These are phyloP conservation scores for Zygosaccharomyces sapae DNA, from an alignment of 1,139 yeast genomes.

Conservation along the genomic window DNA sequence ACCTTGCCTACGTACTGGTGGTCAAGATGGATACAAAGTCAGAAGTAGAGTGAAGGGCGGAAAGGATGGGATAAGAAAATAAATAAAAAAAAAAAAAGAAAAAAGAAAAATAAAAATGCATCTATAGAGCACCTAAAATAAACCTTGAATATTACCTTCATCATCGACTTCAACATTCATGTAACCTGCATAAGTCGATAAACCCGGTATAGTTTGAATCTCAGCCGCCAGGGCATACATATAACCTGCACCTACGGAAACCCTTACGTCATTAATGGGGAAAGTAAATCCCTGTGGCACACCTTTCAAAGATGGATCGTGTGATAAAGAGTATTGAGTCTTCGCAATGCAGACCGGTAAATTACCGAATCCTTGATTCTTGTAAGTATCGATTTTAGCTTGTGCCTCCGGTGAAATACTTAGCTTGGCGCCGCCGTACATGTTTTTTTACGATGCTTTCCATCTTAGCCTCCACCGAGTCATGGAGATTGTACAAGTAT, in stretches of 20 bases:
- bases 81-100: not conserved
- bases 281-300: constrained; percentile 75
- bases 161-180: constrained; percentile 81
- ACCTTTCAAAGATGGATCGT: constrained; percentile 76
- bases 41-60: no score
- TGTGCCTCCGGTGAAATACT: constrained; percentile 66
- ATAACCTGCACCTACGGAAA: constrained; percentile 81
- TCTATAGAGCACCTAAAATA: constrained; percentile 43
- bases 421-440: constrained; percentile 72
- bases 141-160: constrained; percentile 75
- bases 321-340: constrained; percentile 78
- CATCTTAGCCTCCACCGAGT: constrained; percentile 59
- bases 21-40: no score
- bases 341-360: constrained; percentile 80
- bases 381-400: constrained; percentile 60
- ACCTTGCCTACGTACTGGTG: no score
- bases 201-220: constrained; percentile 79
- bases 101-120: not conserved
- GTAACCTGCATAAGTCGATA: constrained; percentile 77
- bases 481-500: constrained; percentile 58
- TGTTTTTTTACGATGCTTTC: constrained; percentile 61
- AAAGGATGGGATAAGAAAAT: no score
- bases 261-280: constrained; percentile 76
- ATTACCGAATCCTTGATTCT: constrained; percentile 66
- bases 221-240: constrained; percentile 79